These are phyloP conservation scores for Cicer bijugum DNA, from an alignment of 306 rosid species.

Conservation along the genomic window DNA sequence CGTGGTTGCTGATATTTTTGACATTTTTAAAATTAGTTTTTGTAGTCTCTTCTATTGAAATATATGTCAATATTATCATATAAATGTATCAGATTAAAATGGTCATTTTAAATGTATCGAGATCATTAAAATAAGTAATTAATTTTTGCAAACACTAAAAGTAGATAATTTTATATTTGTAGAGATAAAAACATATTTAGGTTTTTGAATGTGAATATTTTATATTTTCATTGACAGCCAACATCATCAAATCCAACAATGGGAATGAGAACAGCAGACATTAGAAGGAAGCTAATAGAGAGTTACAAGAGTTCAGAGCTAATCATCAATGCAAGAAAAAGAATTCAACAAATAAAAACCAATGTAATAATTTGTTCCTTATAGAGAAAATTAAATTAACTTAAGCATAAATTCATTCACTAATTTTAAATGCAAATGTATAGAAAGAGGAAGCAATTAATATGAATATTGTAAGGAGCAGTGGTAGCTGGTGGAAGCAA, in stretches of 20 bases:
- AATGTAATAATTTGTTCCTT: constrained; percentile 50
- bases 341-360: constrained; percentile 55
- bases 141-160: background rate
- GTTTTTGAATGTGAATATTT: constrained; percentile 14
- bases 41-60: too few relatives aligned
- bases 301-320: constrained; percentile 65
- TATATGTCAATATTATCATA: too few relatives aligned
- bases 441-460: constrained; percentile 57
- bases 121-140: background rate
- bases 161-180: background rate
- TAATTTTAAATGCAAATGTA: constrained; percentile 2
- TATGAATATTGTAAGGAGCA: constrained; percentile 40
- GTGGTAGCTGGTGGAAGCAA: constrained; percentile 66
- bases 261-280: constrained; percentile 58
- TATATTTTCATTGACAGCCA: constrained; percentile 36
- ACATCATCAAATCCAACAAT: constrained; percentile 55
- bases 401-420: background rate
- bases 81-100: too few relatives aligned
- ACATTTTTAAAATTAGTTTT: too few relatives aligned
- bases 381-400: background rate
- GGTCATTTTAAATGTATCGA: background rate
- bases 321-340: constrained; percentile 49
- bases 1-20: too few relatives aligned
- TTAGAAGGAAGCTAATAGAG: constrained; percentile 61
- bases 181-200: background rate